Conservation (phyloP, 106 monocot species). For the Vanilla planifolia region DNA sequence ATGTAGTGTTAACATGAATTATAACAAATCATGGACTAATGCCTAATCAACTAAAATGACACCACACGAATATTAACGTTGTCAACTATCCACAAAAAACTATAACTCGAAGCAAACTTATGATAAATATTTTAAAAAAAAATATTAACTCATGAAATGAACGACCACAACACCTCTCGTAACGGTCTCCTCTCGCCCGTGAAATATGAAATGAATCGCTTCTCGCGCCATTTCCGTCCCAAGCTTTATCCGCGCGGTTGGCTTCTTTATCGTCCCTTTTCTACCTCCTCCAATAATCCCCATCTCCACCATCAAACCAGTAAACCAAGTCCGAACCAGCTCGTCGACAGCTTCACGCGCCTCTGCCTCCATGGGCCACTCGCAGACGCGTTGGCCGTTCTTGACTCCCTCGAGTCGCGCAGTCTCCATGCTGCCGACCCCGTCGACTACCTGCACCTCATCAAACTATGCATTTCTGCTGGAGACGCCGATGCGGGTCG, state of each 20-base stretch:
- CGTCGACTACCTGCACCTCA: slow-evolving; percentile 42
- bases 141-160: no score
- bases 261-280: not conserved
- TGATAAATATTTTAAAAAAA: no score
- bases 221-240: not conserved
- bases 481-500: slow-evolving; percentile 25
- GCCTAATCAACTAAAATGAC: no score
- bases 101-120: no score
- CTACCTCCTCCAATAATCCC: not conserved
- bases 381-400: slow-evolving; percentile 38
- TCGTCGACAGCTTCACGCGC: slow-evolving; percentile 22
- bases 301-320: not conserved
- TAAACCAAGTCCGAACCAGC: slow-evolving; percentile 6
- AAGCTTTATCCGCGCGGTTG: not conserved
- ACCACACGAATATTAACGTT: no score
- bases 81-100: no score
- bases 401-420: slow-evolving; percentile 26
- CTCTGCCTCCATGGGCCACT: slow-evolving; percentile 40
- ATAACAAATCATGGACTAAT: no score
- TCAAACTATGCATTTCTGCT: slow-evolving; percentile 37
- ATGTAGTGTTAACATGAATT: no score
- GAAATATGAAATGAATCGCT: not conserved
- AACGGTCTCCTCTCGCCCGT: no score
- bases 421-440: slow-evolving; percentile 37
- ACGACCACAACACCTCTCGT: no score